Conservation (phyloP, 495 filamentous ascomycete genomes). For the Ramalina intermedia region DNA sequence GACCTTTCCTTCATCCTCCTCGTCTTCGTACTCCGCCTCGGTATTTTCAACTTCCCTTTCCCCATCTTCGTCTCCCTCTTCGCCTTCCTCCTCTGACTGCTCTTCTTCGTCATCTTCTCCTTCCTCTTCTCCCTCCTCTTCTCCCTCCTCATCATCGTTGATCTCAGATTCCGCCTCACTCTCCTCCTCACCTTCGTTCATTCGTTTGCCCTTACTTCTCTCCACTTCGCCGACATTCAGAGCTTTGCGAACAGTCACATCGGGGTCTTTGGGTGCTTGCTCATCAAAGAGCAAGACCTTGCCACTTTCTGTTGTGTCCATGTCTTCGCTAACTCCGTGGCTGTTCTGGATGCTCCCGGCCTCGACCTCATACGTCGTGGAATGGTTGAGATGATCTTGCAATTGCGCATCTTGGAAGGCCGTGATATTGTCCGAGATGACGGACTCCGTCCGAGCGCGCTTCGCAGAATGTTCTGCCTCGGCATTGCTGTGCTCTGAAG, state of each 20-base stretch:
- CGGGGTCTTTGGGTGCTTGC: background rate
- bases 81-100: background rate
- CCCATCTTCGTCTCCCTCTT: slow-evolving; percentile 14
- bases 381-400: too few relatives aligned
- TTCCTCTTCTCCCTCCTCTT: slow-evolving; percentile 20
- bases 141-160: slow-evolving; percentile 12
- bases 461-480: background rate
- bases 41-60: slow-evolving; percentile 35
- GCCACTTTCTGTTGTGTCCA: too few relatives aligned
- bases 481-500: background rate
- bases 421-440: background rate
- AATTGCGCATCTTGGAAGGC: too few relatives aligned
- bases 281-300: too few relatives aligned
- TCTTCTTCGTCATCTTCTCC: slow-evolving; percentile 36
- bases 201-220: background rate
- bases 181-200: background rate
- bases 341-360: too few relatives aligned
- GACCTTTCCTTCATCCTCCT: background rate
- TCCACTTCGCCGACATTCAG: background rate
- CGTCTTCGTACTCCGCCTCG: background rate
- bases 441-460: background rate
- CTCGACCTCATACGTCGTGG: too few relatives aligned
- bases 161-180: background rate
- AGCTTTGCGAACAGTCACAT: background rate
- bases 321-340: too few relatives aligned